Base-by-base conservation (phyloP, 1,284 basidiomycete species). In the Naganishia liquefaciens region DNA sequence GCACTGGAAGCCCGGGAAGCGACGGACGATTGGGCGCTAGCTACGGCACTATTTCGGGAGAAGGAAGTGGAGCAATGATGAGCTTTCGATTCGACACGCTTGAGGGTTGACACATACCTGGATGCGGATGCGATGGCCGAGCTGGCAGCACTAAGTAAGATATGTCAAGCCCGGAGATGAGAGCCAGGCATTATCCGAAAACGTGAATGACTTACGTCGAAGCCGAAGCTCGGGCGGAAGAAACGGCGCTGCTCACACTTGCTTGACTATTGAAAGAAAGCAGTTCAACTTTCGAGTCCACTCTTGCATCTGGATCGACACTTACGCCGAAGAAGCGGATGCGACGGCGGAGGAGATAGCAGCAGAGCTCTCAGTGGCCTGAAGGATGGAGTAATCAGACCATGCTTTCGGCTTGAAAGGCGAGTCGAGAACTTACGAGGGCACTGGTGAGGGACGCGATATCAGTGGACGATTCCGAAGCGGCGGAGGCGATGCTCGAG, bases 141-240 rank as follows among this genome's bases (percentile, higher is more conserved):
- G 33, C 33, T 37, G 2, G 33, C 33, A 13, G 33, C 33, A 13
- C 33, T 37, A n/a, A n/a, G n/a, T n/a, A n/a, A n/a, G n/a, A n/a
- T n/a, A n/a, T n/a, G n/a, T n/a, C n/a, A n/a, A n/a, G n/a, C n/a
- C n/a, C n/a, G n/a, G 15, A 44, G 5, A 44, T 44, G 42, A 44
- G 39, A 44, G 5, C 21, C 46, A n/a, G n/a, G n/a, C n/a, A n/a
- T n/a, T n/a, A n/a, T n/a, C n/a, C n/a, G n/a, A n/a, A 40, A 42
- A 40, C 2, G n/a, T 3, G 3, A 30, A 33, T 17, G 11, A 49
- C 42, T 44, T 30, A 44, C 54, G 55, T 23, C 3, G 55, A 61
- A 5, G 67, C 54, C 17, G 68, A 64, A 9, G 55, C 52, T 17
- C 53, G 44, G 52, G 54, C 65, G 37, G 30, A 49, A 11, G 64